Base-by-base conservation (phyloP, 2,329 filamentous ascomycete genomes). In the Penicillium brasilianum region DNA sequence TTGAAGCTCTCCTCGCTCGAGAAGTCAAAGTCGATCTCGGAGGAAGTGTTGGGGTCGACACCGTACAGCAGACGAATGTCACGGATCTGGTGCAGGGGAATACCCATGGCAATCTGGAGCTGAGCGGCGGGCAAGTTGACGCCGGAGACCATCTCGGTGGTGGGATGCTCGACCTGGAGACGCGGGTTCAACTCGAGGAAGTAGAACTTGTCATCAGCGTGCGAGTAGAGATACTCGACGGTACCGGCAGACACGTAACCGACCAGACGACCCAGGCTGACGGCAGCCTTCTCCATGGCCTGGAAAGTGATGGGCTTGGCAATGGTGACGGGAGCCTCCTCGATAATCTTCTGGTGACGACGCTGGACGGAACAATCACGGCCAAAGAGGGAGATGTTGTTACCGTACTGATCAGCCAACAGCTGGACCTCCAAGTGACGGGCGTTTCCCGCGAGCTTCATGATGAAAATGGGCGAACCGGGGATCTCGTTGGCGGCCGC, bases 111-210 rank as follows among this genome's bases (percentile, higher is more conserved):
- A 82, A 99, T 90, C 83, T 99, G 95, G 56, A 99, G 90, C 83
- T 99, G 95, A 57, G 95, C 95, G 65, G 96, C 95, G 54, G 95
- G 95, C 76, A 99, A 81, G 81, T 98, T 97, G 76, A 99, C 95
- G 76, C 96, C 95, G 72, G 90, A 96, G 67, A 99, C 95, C 95
- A 99, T 99, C 79, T 99, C 95, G 30, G 95, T 99, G 56, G 94
- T 99, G 49, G 95, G 95, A 82, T 99, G 95, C 87, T 99, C 95
- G 81, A 99, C 95, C 83, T 99, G 95, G 58, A 99, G 90, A 92
- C 95, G 92, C 53, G 95, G 95, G 84, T 99, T 99, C 75, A 99
- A 83, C 82, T 99, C 95, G 67, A 99, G 84, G 84, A 99, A 99
- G 86, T 98, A 99, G 84, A 99, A 99, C 81, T 97, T 95, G 85